Base-by-base conservation (phyloP, 176 grass and related monocot species). In the Musa troglodytarum region DNA sequence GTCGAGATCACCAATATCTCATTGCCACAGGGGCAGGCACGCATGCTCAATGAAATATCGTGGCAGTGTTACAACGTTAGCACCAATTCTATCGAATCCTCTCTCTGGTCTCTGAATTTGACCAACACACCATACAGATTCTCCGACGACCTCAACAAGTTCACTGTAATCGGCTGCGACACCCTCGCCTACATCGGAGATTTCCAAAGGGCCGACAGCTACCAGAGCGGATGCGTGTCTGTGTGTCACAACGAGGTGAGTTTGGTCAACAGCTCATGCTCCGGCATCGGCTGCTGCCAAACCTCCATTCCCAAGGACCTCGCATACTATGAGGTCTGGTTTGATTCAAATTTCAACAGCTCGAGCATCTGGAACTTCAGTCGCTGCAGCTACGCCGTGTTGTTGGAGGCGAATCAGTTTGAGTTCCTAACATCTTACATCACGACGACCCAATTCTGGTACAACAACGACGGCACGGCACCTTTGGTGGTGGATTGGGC, bases 241-340 rank as follows among this genome's bases (percentile, higher is more conserved):
- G 6, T 10, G 34, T 85, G 83, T 54, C 10, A 19, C 10, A 25
- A 67, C 43, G 7, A 13, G 10, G 77, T 59, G 65, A 84, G 75
- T 58, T 77, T 80, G 6, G 54, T 8, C 16, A 28, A 89, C 54
- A 82, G 81, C 23, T 51, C 87, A 2, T 96, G 92, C 92, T 77
- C 78, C 7, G 89, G 92, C 12, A 50, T 86, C 26, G 89, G 92
- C 0, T 96, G 92, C 85, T 96, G 92, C 82, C 87, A 96, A 71
- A 54, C 78, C 9, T 2, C 51, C 11, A 87, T 92, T 52, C 92
- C 89, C 1, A 10, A 63, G 1, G 78, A 73, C 10, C 82, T 88
- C 34, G 82, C 70, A 52, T 80, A 69, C 1, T 85, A 86, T 80
- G 15, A 12, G n/a, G 52, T 89, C 5, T 13, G 25, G 9, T 96